These are phyloP conservation scores for Sporothrix inflata DNA, from an alignment of 2,329 filamentous ascomycete genomes.

Conservation along the genomic window DNA sequence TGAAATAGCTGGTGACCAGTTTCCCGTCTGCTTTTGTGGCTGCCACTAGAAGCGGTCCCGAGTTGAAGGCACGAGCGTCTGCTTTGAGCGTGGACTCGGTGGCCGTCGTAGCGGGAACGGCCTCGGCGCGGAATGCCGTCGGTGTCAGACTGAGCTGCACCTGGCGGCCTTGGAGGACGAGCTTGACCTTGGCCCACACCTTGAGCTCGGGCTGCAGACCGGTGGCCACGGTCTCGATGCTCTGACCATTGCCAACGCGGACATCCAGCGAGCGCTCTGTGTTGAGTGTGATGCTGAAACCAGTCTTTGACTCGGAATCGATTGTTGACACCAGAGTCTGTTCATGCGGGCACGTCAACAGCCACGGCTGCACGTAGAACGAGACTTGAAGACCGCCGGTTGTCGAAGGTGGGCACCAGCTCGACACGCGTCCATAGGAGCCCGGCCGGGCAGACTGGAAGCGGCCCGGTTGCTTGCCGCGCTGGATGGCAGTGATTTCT, in stretches of 20 bases:
- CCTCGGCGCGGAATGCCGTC: background rate
- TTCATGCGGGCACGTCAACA: background rate
- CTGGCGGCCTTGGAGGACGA: background rate
- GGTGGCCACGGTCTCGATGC: background rate
- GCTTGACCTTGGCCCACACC: background rate
- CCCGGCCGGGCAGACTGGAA: background rate
- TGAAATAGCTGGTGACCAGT: conserved; percentile 15
- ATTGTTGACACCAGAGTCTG: background rate
- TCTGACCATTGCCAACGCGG: background rate
- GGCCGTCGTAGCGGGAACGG: background rate
- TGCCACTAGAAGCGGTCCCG: background rate
- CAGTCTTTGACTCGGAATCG: background rate
- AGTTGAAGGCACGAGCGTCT: background rate
- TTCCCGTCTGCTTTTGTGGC: background rate
- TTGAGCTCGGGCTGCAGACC: background rate
- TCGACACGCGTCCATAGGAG: background rate
- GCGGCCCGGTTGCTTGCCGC: background rate
- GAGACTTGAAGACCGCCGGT: background rate
- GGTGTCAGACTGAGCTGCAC: background rate
- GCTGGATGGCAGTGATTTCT: background rate
- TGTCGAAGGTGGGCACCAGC: background rate
- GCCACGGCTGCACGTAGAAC: background rate
- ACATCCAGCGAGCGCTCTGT: background rate
- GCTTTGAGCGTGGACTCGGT: background rate
- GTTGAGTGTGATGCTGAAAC: background rate